These are phyloP conservation scores for Scedosporium dehoogii DNA, from an alignment of 2,329 filamentous ascomycete species.

Conservation along the genomic window DNA sequence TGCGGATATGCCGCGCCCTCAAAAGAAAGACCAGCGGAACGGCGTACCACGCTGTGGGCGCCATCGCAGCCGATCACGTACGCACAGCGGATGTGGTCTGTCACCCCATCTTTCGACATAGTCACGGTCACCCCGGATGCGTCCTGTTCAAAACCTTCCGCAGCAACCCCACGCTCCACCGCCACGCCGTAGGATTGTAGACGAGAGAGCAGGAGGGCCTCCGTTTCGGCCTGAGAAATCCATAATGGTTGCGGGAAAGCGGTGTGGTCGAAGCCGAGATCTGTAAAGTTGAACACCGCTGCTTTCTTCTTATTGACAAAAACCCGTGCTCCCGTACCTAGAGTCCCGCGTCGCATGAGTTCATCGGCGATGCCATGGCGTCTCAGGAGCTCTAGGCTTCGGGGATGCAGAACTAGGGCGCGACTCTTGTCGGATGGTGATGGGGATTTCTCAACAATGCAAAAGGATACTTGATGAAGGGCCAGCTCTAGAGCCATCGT, in stretches of 20 bases:
- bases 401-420: constrained; percentile 35
- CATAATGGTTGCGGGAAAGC: constrained; percentile 20
- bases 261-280: constrained; percentile 20
- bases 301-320: constrained; percentile 23
- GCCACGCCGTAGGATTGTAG: constrained; percentile 15
- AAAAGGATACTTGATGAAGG: constrained; percentile 21
- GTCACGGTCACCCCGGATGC: constrained; percentile 17
- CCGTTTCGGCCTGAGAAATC: constrained; percentile 24
- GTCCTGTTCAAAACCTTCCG: constrained; percentile 20
- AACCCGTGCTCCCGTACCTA: constrained; percentile 25
- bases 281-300: constrained; percentile 20
- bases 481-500: constrained; percentile 1
- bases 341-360: constrained; percentile 24
- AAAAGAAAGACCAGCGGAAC: constrained; percentile 25
- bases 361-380: constrained; percentile 29
- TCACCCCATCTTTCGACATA: constrained; percentile 13
- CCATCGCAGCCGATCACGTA: constrained; percentile 40
- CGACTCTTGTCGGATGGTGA: constrained; percentile 26
- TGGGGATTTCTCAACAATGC: constrained; percentile 25
- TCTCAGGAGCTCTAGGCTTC: constrained; percentile 38
- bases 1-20: constrained; percentile 31
- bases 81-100: constrained; percentile 19
- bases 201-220: constrained; percentile 20
- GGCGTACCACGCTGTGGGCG: constrained; percentile 32
- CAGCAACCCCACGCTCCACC: constrained; percentile 20